Evolutionary conservation across 73 alveolate genomes (phyloP).

Genomic region (Paramecium sexaurelia): DNA sequence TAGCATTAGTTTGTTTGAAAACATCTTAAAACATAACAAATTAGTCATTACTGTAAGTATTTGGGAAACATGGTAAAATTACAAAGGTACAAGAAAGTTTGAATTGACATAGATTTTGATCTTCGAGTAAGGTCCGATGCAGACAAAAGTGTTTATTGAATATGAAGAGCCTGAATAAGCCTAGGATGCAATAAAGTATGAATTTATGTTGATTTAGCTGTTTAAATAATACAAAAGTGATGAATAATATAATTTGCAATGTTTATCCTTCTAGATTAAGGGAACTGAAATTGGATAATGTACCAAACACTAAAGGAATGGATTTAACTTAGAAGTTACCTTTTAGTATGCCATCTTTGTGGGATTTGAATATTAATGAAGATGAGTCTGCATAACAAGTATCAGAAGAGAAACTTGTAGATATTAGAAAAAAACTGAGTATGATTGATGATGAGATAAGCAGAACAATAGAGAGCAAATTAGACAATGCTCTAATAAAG

Average conservation of each 20-base stretch:
- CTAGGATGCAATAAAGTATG: background rate
- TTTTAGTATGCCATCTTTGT: background rate
- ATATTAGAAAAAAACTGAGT: background rate
- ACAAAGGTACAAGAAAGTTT: background rate
- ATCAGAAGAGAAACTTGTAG: background rate
- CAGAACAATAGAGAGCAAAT: background rate
- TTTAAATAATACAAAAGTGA: background rate
- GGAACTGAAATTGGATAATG: slow-evolving; percentile 22
- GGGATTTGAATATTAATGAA: background rate
- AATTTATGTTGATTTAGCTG: background rate
- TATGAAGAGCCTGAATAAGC: slow-evolving; percentile 15
- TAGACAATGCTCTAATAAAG: background rate
- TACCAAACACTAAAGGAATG: slow-evolving; percentile 6
- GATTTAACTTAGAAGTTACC: slow-evolving; percentile 17
- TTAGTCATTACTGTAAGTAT: background rate
- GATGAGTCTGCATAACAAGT: background rate
- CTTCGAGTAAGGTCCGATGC: slow-evolving; percentile 6
- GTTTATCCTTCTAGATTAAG: background rate
- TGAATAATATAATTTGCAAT: slow-evolving; percentile 20
- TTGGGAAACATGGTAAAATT: background rate
- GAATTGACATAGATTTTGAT: background rate
- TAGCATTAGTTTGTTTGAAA: slow-evolving; percentile 15
- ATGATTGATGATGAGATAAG: background rate
- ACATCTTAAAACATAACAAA: slow-evolving; percentile 8
- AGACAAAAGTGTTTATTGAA: slow-evolving; percentile 16